Evolutionary conservation across 139 green algal species (phyloP).

Genomic region (Chlamydomonas asymmetrica): DNA sequence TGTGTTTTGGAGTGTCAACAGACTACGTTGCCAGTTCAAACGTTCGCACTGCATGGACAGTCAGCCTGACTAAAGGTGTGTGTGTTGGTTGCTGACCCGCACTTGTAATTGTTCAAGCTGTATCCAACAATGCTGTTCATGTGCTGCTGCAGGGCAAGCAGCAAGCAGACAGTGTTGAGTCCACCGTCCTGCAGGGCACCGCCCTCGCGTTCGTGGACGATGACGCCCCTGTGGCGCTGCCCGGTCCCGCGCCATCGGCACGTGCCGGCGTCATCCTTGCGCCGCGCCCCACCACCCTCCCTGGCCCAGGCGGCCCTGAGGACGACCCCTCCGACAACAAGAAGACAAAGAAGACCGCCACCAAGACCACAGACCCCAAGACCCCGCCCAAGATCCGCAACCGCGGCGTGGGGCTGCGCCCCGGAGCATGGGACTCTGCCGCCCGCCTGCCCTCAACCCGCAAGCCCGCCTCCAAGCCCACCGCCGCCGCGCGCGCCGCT

Average conservation of each 20-base stretch:
- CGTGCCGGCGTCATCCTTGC: too few species aligned
- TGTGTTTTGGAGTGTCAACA: too few species aligned
- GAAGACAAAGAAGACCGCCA: neutral
- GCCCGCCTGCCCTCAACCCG: neutral
- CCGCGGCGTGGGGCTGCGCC: neutral
- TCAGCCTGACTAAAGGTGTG: too few species aligned
- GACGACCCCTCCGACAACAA: neutral
- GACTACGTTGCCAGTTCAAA: too few species aligned
- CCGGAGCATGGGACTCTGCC: neutral
- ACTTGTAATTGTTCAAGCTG: too few species aligned
- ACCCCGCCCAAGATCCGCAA: neutral
- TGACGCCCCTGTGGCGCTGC: neutral
- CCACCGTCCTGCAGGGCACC: neutral
- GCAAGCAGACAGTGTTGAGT: too few species aligned
- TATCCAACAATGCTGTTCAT: too few species aligned
- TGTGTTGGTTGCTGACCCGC: too few species aligned
- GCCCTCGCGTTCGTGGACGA: slow-evolving; percentile 8
- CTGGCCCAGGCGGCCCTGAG: too few species aligned
- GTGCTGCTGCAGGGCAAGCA: too few species aligned
- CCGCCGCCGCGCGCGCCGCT: neutral
- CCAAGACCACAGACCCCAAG: slow-evolving; percentile 17
- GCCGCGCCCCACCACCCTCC: too few species aligned
- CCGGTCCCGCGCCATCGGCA: neutral
- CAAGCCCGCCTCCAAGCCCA: neutral
- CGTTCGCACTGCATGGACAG: too few species aligned